phyloP scores from a whole-genome alignment of 1,284 basidiomycete species.

The Heterobasidion annosum region DNA sequence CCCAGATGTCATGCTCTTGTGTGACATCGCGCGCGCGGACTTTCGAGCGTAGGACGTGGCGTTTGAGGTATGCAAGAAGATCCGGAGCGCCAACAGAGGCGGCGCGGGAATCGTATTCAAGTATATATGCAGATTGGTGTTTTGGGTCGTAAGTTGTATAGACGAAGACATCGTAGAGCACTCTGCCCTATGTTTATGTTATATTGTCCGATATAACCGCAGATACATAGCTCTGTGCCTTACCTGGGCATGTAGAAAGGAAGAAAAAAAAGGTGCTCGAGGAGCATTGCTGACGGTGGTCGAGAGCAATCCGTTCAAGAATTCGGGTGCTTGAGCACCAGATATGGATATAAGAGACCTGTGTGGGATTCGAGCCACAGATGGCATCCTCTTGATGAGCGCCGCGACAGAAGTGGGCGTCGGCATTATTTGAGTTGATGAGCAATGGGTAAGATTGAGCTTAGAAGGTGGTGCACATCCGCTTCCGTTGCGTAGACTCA shows the following conservation, averaged over 20 bases:
- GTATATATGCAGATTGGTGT: slow-evolving; percentile 48
- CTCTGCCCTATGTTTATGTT: slow-evolving; percentile 57
- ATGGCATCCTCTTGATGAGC: slow-evolving; percentile 42
- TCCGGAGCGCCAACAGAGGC: slow-evolving; percentile 38
- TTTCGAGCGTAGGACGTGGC: slow-evolving; percentile 85
- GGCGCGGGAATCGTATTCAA: slow-evolving; percentile 62
- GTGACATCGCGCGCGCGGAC: slow-evolving; percentile 77
- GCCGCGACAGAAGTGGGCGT: slow-evolving; percentile 29
- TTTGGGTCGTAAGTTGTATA: slow-evolving; percentile 49
- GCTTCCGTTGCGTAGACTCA: too few species aligned
- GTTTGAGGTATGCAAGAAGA: slow-evolving; percentile 63
- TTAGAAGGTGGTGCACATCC: too few species aligned
- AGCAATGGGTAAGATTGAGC: background rate
- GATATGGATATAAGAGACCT: slow-evolving; percentile 68
- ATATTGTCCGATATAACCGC: background rate
- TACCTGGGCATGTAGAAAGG: slow-evolving; percentile 84
- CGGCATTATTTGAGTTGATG: slow-evolving; percentile 15
- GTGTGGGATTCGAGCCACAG: slow-evolving; percentile 51
- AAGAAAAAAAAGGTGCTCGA: slow-evolving; percentile 61
- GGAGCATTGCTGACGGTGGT: slow-evolving; percentile 44
- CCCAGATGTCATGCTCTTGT: slow-evolving; percentile 72
- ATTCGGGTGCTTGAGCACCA: slow-evolving; percentile 78
- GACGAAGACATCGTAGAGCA: slow-evolving; percentile 84
- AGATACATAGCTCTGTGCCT: too few species aligned
- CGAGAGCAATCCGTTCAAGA: slow-evolving; percentile 83